phyloP scores from a whole-genome alignment of 441 rosid species.

The Dalechampia spathulata region DNA sequence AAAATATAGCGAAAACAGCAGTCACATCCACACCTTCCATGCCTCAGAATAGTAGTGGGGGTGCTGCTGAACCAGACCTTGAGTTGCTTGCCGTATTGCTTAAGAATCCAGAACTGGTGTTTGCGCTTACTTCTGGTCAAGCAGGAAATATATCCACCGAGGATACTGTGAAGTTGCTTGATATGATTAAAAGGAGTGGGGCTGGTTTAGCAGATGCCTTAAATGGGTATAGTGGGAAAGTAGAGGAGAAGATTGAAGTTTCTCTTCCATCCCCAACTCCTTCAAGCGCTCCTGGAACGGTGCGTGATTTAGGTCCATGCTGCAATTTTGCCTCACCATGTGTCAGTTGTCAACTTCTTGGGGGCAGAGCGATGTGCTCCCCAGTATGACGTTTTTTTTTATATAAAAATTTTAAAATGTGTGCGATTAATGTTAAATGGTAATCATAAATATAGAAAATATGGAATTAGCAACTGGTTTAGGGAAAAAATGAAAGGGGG shows the following conservation, averaged over 20 bases:
- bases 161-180: conserved; percentile 84
- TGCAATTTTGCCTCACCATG: conserved; percentile 21
- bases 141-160: conserved; percentile 52
- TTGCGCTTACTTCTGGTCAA: conserved; percentile 83
- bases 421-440: no score
- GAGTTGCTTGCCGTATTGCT: conserved; percentile 92
- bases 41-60: conserved; percentile 26
- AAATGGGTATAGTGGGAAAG: conserved; percentile 33
- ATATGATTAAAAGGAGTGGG: conserved; percentile 79
- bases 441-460: no score
- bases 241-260: conserved; percentile 71
- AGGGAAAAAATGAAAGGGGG: no score
- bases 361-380: conserved; percentile 8
- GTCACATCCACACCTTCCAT: conserved; percentile 29
- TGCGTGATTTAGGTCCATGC: conserved; percentile 55
- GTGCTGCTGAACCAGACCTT: conserved; percentile 64
- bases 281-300: conserved; percentile 84
- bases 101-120: conserved; percentile 84
- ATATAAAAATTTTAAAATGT: no score
- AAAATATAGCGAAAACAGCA: conserved; percentile 24
- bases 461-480: no score
- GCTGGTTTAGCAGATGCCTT: conserved; percentile 28
- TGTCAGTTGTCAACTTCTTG: conserved; percentile 12
- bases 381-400: no score
- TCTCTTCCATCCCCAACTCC: conserved; percentile 99